These are phyloP conservation scores for Metschnikowia bowlesiae DNA, from an alignment of 805 yeast species.

Conservation along the genomic window DNA sequence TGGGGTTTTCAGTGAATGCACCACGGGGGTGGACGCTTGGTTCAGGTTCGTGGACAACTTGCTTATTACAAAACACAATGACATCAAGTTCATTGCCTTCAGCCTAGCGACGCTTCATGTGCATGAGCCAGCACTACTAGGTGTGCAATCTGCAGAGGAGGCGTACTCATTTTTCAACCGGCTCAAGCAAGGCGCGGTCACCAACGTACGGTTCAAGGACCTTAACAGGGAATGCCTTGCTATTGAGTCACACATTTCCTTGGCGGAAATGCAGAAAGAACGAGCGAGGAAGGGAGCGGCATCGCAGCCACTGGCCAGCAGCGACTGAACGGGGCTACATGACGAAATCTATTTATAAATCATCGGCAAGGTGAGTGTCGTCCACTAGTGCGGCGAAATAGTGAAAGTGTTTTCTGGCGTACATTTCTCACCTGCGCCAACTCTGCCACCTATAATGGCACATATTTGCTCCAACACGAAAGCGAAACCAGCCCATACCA, in stretches of 20 bases:
- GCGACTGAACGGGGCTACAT: too few relatives aligned
- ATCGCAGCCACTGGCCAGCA: background rate
- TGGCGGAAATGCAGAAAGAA: background rate
- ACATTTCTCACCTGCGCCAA: too few relatives aligned
- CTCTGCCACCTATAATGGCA: too few relatives aligned
- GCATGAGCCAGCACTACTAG: conserved; percentile 29
- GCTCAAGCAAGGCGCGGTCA: conserved; percentile 15
- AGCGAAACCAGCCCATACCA: too few relatives aligned
- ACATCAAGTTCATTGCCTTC: conserved; percentile 29
- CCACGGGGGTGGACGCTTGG: conserved; percentile 48
- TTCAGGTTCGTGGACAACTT: conserved; percentile 50
- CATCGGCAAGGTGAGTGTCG: too few relatives aligned
- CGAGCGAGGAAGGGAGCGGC: background rate
- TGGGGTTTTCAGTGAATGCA: conserved; percentile 46
- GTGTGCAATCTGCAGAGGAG: conserved; percentile 23
- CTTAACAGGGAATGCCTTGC: conserved; percentile 13
- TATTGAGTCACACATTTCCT: conserved; percentile 10
- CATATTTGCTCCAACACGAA: too few relatives aligned
- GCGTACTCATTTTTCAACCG: conserved; percentile 25
- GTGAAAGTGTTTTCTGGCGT: too few relatives aligned
- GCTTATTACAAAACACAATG: conserved; percentile 28
- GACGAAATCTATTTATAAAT: too few relatives aligned
- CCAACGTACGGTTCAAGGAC: conserved; percentile 20
- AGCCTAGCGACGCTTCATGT: conserved; percentile 35
- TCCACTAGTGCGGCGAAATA: too few relatives aligned